phyloP scores from a whole-genome alignment of 139 green algal species.

The Closterium sp. region DNA sequence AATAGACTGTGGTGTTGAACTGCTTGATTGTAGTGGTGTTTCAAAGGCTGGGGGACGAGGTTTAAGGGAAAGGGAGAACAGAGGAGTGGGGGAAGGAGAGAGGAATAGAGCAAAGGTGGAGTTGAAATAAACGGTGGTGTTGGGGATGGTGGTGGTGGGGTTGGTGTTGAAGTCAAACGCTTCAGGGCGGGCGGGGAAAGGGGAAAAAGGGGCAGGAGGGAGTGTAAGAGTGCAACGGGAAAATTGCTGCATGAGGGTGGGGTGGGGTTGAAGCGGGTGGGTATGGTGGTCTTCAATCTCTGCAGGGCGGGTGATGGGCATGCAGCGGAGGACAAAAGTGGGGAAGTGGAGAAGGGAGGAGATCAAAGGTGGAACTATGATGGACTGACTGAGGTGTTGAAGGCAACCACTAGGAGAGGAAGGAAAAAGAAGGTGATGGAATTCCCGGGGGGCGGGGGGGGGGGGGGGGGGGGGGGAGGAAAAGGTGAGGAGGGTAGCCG shows the following conservation, averaged over 20 bases:
- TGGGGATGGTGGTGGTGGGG: too few species aligned
- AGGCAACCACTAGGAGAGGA: not conserved
- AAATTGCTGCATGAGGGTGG: not conserved
- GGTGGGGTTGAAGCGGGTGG: not conserved
- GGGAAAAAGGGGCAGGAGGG: too few species aligned
- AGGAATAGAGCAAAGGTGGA: too few species aligned
- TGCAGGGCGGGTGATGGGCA: not conserved
- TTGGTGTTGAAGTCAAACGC: too few species aligned
- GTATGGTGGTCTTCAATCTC: too few species aligned
- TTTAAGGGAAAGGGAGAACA: too few species aligned
- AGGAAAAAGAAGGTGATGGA: not conserved
- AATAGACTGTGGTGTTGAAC: not conserved
- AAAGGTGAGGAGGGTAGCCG: not conserved
- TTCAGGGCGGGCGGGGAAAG: too few species aligned
- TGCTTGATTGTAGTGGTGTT: too few species aligned
- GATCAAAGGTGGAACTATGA: not conserved
- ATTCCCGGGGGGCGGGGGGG: not conserved
- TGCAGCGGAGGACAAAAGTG: not conserved
- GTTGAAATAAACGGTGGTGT: too few species aligned
- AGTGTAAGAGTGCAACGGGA: too few species aligned
- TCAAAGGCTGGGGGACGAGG: too few species aligned
- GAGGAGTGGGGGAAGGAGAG: too few species aligned
- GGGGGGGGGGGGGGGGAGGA: not conserved
- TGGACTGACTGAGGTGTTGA: not conserved
- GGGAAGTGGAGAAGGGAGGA: not conserved